Evolutionary conservation across 2,329 filamentous ascomycete genomes (phyloP), one percentile per base, ranked within the genome.

Genomic region (Paracorniculantispora psalliotae): DNA sequence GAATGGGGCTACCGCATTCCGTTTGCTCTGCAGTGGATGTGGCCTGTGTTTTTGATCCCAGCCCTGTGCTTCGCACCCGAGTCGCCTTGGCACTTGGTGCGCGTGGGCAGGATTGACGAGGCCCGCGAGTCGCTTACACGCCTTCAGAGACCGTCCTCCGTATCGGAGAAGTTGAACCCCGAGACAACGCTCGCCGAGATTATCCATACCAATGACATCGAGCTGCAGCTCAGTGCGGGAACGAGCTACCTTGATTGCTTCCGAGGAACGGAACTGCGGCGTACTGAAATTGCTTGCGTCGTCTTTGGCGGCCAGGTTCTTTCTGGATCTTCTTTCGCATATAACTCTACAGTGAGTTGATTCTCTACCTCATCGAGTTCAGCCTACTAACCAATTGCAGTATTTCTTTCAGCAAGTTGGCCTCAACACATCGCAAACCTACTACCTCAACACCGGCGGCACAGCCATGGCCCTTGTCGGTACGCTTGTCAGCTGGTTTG

Each of bases 371-470:
- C 6, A 28, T 28, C 1, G 2, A 33, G 2, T 13, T 28, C 23
- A 26, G 4, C 17, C 79, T 75, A 19, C 47, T 30, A 33, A 30
- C 25, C 9, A 4, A 4, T 5, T 15, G 30, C 30, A 57, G 44
- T 57, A 57, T 63, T 80, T 80, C 66, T 79, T 77, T 65, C 67
- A 74, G 33, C 76, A 78, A 54, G 72, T 76, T 0, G 78, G 79
- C 19, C 69, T 79, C 15, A 64, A 69, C 52, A 67, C 73, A 23
- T 70, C 68, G 57, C 72, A 73, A 25, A 72, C 80, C 0, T 82
- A 81, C 62, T 72, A 76, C 46, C 80, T 82, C 60, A 75, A 78
- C 28, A 72, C 85, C 54, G 82, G 81, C 30, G 77, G 70, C 33
- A 72, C 71, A 13, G 72, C 69, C 3, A 69, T 79, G 39, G 78